A percentile compares a stretch with the other conserved stretches of the same genome.
Conservation (phyloP, 192 early-diverging fungal species). For the Obelidium mucronatum region DNA sequence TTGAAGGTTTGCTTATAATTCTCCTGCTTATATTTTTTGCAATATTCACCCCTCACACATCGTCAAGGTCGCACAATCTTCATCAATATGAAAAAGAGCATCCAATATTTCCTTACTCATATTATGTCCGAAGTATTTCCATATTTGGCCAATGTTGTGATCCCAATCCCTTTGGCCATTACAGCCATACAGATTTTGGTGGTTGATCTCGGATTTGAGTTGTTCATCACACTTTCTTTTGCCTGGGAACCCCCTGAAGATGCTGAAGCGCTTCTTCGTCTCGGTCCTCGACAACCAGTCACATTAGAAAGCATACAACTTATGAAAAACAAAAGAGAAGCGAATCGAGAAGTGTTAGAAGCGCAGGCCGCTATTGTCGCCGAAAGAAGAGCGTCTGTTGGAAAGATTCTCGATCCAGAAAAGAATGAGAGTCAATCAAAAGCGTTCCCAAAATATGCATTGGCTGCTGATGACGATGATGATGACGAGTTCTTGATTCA, state of each 20-base stretch:
- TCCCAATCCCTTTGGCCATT: slow-evolving; percentile 89
- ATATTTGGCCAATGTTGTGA: slow-evolving; percentile 86
- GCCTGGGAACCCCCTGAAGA: slow-evolving; percentile 90
- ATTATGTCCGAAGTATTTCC: slow-evolving; percentile 90
- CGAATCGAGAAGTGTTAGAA: slow-evolving; percentile 20
- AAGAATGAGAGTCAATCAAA: background rate
- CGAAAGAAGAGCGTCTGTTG: background rate
- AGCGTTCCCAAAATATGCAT: background rate
- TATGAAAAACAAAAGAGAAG: slow-evolving; percentile 31
- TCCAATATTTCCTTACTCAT: slow-evolving; percentile 90
- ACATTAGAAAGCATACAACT: slow-evolving; percentile 55
- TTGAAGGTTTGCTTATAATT: slow-evolving; percentile 85
- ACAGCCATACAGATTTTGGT: slow-evolving; percentile 88
- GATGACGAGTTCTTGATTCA: slow-evolving; percentile 6
- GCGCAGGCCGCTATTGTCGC: slow-evolving; percentile 25
- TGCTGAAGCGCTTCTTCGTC: slow-evolving; percentile 73
- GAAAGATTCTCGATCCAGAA: background rate
- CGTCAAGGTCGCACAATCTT: slow-evolving; percentile 86
- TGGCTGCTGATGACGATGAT: background rate
- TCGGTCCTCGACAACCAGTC: slow-evolving; percentile 88
- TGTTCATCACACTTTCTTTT: slow-evolving; percentile 85
- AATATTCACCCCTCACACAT: background rate
- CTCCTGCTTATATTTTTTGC: slow-evolving; percentile 22
- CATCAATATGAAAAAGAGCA: slow-evolving; percentile 90
- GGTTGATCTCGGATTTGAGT: slow-evolving; percentile 95